These are phyloP conservation scores for Sporothrix luriei DNA, from an alignment of 2,329 filamentous ascomycete species.

Conservation along the genomic window DNA sequence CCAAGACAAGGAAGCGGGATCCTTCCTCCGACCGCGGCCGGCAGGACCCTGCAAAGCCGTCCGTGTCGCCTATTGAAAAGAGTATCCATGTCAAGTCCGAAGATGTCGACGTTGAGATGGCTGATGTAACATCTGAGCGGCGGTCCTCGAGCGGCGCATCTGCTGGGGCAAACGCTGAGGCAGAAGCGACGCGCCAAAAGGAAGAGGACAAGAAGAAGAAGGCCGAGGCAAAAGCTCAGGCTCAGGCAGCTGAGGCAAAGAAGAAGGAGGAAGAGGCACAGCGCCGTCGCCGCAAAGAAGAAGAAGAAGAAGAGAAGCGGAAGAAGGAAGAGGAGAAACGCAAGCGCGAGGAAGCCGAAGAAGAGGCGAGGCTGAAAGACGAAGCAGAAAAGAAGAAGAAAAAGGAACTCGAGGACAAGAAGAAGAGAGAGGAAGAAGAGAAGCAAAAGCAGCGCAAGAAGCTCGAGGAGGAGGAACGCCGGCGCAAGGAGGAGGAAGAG, in stretches of 20 bases:
- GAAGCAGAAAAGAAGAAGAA: conserved; percentile 39
- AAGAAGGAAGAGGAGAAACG: conserved; percentile 44
- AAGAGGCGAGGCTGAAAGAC: conserved; percentile 40
- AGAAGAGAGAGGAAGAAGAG: conserved; percentile 41
- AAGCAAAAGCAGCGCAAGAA: conserved; percentile 39
- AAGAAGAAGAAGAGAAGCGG: conserved; percentile 42
- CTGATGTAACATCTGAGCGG: conserved; percentile 46
- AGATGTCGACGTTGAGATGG: conserved; percentile 60
- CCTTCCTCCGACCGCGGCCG: conserved; percentile 45
- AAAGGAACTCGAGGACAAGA: conserved; percentile 37
- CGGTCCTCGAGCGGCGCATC: conserved; percentile 28
- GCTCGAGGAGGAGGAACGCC: conserved; percentile 39
- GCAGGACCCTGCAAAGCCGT: conserved; percentile 47
- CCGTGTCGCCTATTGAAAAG: conserved; percentile 48
- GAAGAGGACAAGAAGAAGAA: conserved; percentile 42
- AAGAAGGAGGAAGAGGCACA: conserved; percentile 39
- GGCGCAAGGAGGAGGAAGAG: conserved; percentile 43
- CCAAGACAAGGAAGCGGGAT: conserved; percentile 47
- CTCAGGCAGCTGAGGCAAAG: conserved; percentile 38
- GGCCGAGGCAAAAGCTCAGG: conserved; percentile 37
- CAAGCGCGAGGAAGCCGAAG: conserved; percentile 40
- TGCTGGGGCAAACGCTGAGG: conserved; percentile 42
- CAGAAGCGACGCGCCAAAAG: conserved; percentile 39
- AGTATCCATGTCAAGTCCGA: conserved; percentile 62
- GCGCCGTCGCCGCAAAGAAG: conserved; percentile 41